A percentile compares a stretch with the other conserved stretches of the same genome.
Conservation (phyloP, 805 yeast species). For the Ogataea thermomethanolica region DNA sequence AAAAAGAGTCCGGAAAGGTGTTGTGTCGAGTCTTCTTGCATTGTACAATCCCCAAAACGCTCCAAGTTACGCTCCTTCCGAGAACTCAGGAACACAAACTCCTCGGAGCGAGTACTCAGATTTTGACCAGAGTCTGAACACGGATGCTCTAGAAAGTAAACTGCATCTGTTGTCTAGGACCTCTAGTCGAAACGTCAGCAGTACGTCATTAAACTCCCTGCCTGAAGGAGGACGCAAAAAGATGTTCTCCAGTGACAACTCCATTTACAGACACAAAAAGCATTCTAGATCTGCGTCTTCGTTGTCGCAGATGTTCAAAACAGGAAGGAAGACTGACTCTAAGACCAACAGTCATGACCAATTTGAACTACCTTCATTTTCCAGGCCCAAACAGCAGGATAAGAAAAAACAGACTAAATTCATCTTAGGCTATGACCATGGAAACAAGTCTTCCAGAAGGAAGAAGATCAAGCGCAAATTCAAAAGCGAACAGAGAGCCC, state of each 20-base stretch:
- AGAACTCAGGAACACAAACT: constrained; percentile 21
- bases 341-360: constrained; percentile 10
- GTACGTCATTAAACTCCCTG: constrained; percentile 5
- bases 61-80: constrained; percentile 27
- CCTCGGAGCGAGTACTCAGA: constrained; percentile 20
- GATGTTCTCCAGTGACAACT: constrained; percentile 14
- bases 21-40: constrained; percentile 70
- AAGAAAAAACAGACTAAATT: background rate
- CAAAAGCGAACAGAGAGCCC: constrained; percentile 48
- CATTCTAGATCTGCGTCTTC: constrained; percentile 12
- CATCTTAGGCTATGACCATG: constrained; percentile 12
- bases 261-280: constrained; percentile 12
- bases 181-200: constrained; percentile 7
- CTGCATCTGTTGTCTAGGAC: constrained; percentile 14
- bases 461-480: constrained; percentile 28
- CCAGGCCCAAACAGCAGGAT: constrained; percentile 10
- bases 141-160: constrained; percentile 18
- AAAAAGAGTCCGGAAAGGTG: constrained; percentile 76
- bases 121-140: constrained; percentile 12
- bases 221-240: background rate
- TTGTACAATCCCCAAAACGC: constrained; percentile 49
- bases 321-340: constrained; percentile 1
- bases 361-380: constrained; percentile 19
- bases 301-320: constrained; percentile 11
- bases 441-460: constrained; percentile 20